Evolutionary conservation across 2,329 filamentous ascomycete genomes (phyloP).

Genomic region (Rasamsonia emersonii): DNA sequence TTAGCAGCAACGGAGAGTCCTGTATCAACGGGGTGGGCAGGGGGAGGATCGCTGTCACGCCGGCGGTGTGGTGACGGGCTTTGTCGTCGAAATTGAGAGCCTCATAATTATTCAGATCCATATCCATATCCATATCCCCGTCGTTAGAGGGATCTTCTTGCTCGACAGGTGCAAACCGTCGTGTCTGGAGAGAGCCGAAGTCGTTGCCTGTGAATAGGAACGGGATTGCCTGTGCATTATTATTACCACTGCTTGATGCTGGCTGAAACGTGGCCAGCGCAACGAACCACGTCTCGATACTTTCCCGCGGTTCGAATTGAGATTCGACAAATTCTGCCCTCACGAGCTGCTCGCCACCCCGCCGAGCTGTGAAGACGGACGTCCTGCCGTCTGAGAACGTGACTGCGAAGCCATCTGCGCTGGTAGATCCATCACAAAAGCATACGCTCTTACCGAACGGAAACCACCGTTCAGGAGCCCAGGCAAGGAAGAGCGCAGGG

Average conservation of each 20-base stretch:
- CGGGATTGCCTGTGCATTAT: slow-evolving; percentile 10
- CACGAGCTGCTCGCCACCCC: slow-evolving; percentile 9
- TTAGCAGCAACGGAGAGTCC: slow-evolving; percentile 56
- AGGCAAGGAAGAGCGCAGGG: slow-evolving; percentile 64
- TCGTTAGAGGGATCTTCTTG: slow-evolving; percentile 7
- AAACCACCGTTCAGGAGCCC: slow-evolving; percentile 46
- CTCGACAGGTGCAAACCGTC: slow-evolving; percentile 15
- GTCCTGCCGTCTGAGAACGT: slow-evolving; percentile 64
- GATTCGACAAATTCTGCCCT: slow-evolving; percentile 14
- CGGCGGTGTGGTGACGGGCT: slow-evolving; percentile 60
- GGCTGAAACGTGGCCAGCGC: slow-evolving; percentile 18
- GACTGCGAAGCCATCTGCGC: slow-evolving; percentile 54
- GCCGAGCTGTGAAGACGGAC: slow-evolving; percentile 43
- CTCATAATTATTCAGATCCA: slow-evolving; percentile 14
- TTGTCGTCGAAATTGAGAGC: slow-evolving; percentile 34
- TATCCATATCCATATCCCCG: slow-evolving; percentile 1
- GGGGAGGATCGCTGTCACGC: slow-evolving; percentile 79
- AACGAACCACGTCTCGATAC: slow-evolving; percentile 34
- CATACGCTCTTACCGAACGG: slow-evolving; percentile 2
- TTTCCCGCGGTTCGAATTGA: slow-evolving; percentile 20
- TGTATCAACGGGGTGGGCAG: slow-evolving; percentile 39
- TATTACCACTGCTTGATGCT: background rate
- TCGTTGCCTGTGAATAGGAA: slow-evolving; percentile 33
- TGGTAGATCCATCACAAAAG: too few relatives aligned
- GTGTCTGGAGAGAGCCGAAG: slow-evolving; percentile 27